Base-by-base conservation (phyloP, 306 rosid genomes). In the Prosopis cineraria region DNA sequence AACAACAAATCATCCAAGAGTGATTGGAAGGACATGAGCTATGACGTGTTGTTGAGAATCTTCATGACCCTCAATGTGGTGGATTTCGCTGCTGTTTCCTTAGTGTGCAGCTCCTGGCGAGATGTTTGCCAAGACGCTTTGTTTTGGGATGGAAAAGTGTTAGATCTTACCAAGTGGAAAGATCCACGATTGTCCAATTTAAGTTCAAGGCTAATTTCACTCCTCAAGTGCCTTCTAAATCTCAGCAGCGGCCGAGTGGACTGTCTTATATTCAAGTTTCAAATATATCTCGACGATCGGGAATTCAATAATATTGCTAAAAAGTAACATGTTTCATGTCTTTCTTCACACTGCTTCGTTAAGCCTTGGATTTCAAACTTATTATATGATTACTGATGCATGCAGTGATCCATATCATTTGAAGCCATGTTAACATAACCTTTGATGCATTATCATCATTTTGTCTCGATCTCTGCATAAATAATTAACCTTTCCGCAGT, bases 81-180 rank as follows among this genome's bases (percentile, higher is more conserved):
- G 59, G 87, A 89, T 40, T 25, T 86, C 24, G 59, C 41, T 7
- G 1, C 1, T 6, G 83, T 56, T 1, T 78, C 82, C 0, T 2
- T 7, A 10, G 84, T 81, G 6, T 80, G 87, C 29, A 80, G 30
- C 4, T 20, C 44, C 0, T 84, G 81, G 76, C 36, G 69, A 0
- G 0, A 12, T 9, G 80, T 70, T 8, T 37, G 73, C 34, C 24
- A n/a, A 29, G 81, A 81, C 22, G 81, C 88, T 6, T 0, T 4
- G 0, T 17, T 78, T 33, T 71, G 88, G 88, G 87, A 1, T 2
- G 45, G 14, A 37, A 34, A 79, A 75, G 55, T 8, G 3, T 55
- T 55, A 22, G 62, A 55, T 24, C 62, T 55, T 6, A 55, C 2
- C 62, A 53, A 53, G 29, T 55, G 30, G 62, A 55, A 4, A 20